Evolutionary conservation across 768 basidiomycete species (phyloP).

Genomic region (Mycena chlorophos): DNA sequence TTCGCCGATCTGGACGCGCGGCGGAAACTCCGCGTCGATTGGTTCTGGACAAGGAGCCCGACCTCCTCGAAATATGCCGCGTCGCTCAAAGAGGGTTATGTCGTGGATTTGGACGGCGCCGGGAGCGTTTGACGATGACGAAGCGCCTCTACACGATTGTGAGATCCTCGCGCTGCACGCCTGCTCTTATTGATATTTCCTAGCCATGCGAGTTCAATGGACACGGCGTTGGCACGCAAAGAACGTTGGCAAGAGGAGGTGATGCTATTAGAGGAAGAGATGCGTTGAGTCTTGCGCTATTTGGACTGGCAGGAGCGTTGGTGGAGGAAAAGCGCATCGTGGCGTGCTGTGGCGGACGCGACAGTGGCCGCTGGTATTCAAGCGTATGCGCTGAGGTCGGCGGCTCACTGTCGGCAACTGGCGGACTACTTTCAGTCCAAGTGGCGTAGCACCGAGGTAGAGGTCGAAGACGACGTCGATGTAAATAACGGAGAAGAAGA

Average conservation of each 20-base stretch:
- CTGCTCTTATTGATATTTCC: background rate
- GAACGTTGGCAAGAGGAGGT: slow-evolving; percentile 19
- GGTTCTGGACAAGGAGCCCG: background rate
- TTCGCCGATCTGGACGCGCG: background rate
- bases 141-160: slow-evolving; percentile 8
- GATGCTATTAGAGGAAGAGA: slow-evolving; percentile 15
- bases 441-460: too few species aligned
- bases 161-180: background rate
- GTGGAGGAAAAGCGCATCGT: too few species aligned
- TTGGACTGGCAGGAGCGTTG: slow-evolving; percentile 11
- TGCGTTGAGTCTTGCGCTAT: background rate
- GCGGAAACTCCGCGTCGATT: background rate
- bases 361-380: too few species aligned
- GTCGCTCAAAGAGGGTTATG: background rate
- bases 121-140: background rate
- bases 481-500: too few species aligned
- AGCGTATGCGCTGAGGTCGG: too few species aligned
- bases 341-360: too few species aligned
- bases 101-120: slow-evolving; percentile 17
- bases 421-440: too few species aligned
- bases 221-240: slow-evolving; percentile 1
- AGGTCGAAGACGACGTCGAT: too few species aligned
- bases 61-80: background rate
- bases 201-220: slow-evolving; percentile 20
- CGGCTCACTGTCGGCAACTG: too few species aligned